A percentile compares a stretch with the other conserved stretches of the same genome.
Conservation (phyloP, 1,284 basidiomycete species). For the Anthracocystis panici-leucophaei region DNA sequence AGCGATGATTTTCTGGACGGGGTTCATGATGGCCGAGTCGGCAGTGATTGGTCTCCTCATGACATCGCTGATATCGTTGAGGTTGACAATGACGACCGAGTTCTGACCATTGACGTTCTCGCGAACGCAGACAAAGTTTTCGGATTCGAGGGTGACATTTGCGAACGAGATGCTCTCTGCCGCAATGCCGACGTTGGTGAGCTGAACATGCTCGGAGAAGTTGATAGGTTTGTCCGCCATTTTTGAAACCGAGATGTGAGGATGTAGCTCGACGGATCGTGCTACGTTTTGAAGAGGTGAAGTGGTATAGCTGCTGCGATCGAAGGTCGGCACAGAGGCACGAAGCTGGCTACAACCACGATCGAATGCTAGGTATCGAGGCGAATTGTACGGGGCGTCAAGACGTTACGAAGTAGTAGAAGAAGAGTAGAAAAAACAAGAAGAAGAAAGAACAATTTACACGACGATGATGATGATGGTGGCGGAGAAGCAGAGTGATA, state of each 20-base stretch:
- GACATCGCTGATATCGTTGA: slow-evolving; percentile 66
- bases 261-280: slow-evolving; percentile 10
- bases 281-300: slow-evolving; percentile 11
- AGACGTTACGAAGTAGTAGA: not conserved
- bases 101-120: slow-evolving; percentile 72
- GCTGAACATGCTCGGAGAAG: slow-evolving; percentile 74
- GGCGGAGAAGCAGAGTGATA: not conserved
- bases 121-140: slow-evolving; percentile 94
- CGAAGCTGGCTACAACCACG: slow-evolving; percentile 8
- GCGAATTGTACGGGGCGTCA: slow-evolving; percentile 7
- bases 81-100: slow-evolving; percentile 68
- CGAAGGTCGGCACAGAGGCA: not conserved
- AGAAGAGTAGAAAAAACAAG: slow-evolving; percentile 12
- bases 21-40: slow-evolving; percentile 99
- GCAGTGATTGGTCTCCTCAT: slow-evolving; percentile 94
- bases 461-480: slow-evolving; percentile 23
- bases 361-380: slow-evolving; percentile 22
- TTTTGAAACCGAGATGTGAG: slow-evolving; percentile 8
- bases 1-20: slow-evolving; percentile 94
- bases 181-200: slow-evolving; percentile 94
- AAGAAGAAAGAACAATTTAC: slow-evolving; percentile 29
- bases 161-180: slow-evolving; percentile 97
- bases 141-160: slow-evolving; percentile 93
- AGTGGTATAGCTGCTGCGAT: slow-evolving; percentile 5
- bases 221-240: slow-evolving; percentile 70